Base-by-base conservation (phyloP, 2,329 filamentous ascomycete genomes). In the Arthrobotrys conoides region DNA sequence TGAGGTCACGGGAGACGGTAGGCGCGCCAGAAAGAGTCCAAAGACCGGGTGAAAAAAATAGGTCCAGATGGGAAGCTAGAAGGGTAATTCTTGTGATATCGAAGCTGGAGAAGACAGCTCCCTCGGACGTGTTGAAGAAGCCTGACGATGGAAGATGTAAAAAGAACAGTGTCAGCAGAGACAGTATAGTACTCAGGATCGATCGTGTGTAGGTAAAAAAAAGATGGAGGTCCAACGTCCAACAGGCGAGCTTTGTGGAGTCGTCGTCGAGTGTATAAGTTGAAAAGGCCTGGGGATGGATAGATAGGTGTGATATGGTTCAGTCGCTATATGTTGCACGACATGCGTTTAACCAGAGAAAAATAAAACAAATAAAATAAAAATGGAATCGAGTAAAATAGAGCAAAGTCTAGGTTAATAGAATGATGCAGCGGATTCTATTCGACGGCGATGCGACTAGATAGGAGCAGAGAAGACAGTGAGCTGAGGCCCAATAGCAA, bases 51-150 rank as follows among this genome's bases (percentile, higher is more conserved):
- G n/a, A n/a, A n/a, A n/a, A n/a, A n/a, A n/a, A n/a, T n/a, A n/a
- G n/a, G 53, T 36, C 24, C 65, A 57, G 65, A 30, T 55, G 70
- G 48, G 61, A 61, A 70, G 65, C 59, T 44, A 61, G 57, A 24
- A 20, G n/a, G n/a, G 41, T 61, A 20, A 44, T 44, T n/a, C n/a
- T n/a, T n/a, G 9, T 27, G 36, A 66, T 64, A 49, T 27, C 22
- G 57, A 57, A 12, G 71, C 57, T 22, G 20, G 61, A 68, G 51
- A 61, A 27, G 61, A 59, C 48, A 59, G 71, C 67, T 71, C 14
- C 66, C 69, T 71, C 44, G 66, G 69, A 70, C 77, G 72, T 78
- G 80, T 79, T 80, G 71, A 65, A 77, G 64, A 63, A 70, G 68
- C 55, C 70, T 70, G 48, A 20, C 5, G 51, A 48, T 64, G 30